Base-by-base conservation (phyloP, 2,329 filamentous ascomycete genomes). In the Phaeosphaeriaceae sp. region DNA sequence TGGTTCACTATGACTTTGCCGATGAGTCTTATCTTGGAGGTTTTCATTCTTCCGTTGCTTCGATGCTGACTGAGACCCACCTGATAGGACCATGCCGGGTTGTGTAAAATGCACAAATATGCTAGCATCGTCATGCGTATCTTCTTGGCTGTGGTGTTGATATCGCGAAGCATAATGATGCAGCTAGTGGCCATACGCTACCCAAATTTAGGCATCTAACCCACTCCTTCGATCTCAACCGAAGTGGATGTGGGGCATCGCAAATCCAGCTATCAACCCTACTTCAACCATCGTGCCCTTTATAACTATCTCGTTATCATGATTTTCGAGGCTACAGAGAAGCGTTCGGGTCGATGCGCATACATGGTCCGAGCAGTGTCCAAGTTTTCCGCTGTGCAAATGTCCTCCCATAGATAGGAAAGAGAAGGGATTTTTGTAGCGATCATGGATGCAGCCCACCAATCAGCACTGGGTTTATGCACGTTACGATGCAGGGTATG, bases 321-420 rank as follows among this genome's bases (percentile, higher is more conserved):
- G 48, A 15, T 16, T 18, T 15, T 48, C 46, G 36, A 47, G 17
- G 46, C 28, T 34, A 32, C n/a, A 4, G 39, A 50, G 40, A 54
- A 39, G 26, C 18, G 11, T 42, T 36, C 32, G 44, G 60, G 32
- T 11, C 9, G 43, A 54, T n/a, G 52, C 50, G 46, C 42, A 48
- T 12, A 15, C 9, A 48, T 37, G 33, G 38, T 50, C 46, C 46
- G 52, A 59, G 20, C 38, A 16, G 23, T 50, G 52, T 55, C 59
- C 61, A 64, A 63, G 56, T 65, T 65, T 65, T 61, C 59, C 52
- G 57, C 53, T 42, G 26, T 33, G 34, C 56, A 50, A 52, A 54
- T 57, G 62, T 56, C 62, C 61, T 65, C 63, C 63, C 63, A 61
- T 59, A 58, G 58, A 52, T 54, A 44, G 51, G 42, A 53, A 57